These are phyloP conservation scores for Mycosphaerella sp. DNA, from an alignment of 2,329 filamentous ascomycete genomes.

Conservation along the genomic window DNA sequence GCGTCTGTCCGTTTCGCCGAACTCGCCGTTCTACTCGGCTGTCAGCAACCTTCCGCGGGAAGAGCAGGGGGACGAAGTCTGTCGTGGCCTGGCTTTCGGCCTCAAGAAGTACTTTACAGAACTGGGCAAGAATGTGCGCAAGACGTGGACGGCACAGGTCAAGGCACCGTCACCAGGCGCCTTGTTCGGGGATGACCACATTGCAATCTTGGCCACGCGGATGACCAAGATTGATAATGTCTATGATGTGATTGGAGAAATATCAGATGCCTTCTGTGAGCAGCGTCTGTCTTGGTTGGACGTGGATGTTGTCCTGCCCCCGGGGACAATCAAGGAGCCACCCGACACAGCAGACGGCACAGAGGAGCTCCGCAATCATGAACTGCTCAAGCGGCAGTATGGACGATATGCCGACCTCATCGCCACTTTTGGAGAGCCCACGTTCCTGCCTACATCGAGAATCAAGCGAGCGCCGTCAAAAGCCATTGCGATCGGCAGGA, in stretches of 20 bases:
- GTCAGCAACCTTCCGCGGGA: slow-evolving; percentile 87
- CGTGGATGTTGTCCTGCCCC: slow-evolving; percentile 76
- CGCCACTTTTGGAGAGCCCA: slow-evolving; percentile 70
- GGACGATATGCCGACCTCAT: slow-evolving; percentile 71
- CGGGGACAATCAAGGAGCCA: slow-evolving; percentile 55
- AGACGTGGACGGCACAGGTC: slow-evolving; percentile 54
- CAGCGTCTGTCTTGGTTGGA: slow-evolving; percentile 81
- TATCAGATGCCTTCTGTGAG: slow-evolving; percentile 72
- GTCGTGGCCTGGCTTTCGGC: slow-evolving; percentile 83
- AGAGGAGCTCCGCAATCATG: slow-evolving; percentile 28
- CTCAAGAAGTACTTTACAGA: slow-evolving; percentile 92
- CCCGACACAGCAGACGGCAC: slow-evolving; percentile 21
- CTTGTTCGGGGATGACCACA: slow-evolving; percentile 86
- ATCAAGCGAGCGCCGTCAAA: slow-evolving; percentile 81
- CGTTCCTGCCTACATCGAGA: slow-evolving; percentile 81
- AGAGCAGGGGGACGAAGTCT: slow-evolving; percentile 91
- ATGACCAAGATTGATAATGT: slow-evolving; percentile 79
- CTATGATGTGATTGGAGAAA: slow-evolving; percentile 61
- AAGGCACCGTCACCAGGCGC: slow-evolving; percentile 52
- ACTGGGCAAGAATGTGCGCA: slow-evolving; percentile 69
- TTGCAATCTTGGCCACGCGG: slow-evolving; percentile 77
- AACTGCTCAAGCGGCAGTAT: slow-evolving; percentile 57
- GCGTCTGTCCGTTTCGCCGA: slow-evolving; percentile 87
- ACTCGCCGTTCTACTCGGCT: slow-evolving; percentile 81
- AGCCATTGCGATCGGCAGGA: slow-evolving; percentile 71